phyloP scores from a whole-genome alignment of 495 filamentous ascomycete species.

The Penicillium flavigenum region DNA sequence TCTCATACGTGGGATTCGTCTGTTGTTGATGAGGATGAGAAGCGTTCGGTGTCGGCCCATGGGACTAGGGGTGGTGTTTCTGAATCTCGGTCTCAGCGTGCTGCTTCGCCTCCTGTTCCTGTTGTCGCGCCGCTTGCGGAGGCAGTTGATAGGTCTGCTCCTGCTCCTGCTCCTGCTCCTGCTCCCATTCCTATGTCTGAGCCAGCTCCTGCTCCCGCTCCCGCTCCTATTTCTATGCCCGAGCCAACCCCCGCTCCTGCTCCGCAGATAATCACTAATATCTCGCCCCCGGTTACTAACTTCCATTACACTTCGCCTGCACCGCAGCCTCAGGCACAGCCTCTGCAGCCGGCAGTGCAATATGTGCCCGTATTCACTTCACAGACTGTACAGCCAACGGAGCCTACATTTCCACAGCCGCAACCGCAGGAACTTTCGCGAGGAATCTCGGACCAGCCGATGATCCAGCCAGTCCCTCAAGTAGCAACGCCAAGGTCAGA shows the following conservation, averaged over 20 bases:
- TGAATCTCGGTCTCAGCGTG: conserved; percentile 4
- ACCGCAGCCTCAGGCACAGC: conserved; percentile 14
- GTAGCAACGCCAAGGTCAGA: conserved; percentile 2
- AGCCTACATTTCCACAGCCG: not conserved
- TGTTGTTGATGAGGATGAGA: conserved; percentile 13
- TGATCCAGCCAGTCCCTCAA: not conserved
- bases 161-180: conserved; percentile 13
- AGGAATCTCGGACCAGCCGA: not conserved
- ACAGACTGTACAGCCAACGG: conserved; percentile 16
- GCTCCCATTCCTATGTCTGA: conserved; percentile 3
- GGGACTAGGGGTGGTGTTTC: conserved; percentile 1
- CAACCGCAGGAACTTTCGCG: conserved; percentile 5
- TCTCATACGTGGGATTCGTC: conserved; percentile 22
- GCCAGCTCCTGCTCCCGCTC: conserved; percentile 12
- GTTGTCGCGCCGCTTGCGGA: too few species aligned
- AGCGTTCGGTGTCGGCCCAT: conserved; percentile 10
- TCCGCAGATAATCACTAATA: conserved; percentile 22
- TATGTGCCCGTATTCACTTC: conserved; percentile 34
- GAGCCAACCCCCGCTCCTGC: conserved; percentile 15
- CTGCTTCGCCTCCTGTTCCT: not conserved
- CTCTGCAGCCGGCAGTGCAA: conserved; percentile 23
- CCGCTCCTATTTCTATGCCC: conserved; percentile 13
- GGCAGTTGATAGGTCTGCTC: not conserved
- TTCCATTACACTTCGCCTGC: conserved; percentile 8
- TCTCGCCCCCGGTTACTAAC: conserved; percentile 20